Evolutionary conservation across 2,329 filamentous ascomycete genomes (phyloP).

Genomic region (Plenodomus tracheiphilus): DNA sequence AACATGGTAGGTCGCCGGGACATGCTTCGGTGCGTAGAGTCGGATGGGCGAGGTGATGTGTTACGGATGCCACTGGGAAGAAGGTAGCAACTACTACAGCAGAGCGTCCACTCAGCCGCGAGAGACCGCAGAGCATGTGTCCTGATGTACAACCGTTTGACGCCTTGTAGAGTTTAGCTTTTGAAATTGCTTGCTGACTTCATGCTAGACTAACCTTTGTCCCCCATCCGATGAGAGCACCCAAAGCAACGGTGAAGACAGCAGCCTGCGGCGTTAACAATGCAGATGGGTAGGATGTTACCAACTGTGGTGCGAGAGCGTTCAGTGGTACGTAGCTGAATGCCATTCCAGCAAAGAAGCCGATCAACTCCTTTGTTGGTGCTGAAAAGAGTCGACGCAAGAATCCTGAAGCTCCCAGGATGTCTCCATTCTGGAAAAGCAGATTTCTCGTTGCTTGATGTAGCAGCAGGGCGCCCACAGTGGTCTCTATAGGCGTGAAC

Average conservation of each 20-base stretch:
- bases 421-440: slow-evolving; percentile 55
- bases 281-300: slow-evolving; percentile 48
- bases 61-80: slow-evolving; percentile 37
- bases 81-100: slow-evolving; percentile 48
- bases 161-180: slow-evolving; percentile 19
- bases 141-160: slow-evolving; percentile 57
- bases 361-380: slow-evolving; percentile 48
- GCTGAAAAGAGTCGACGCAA: slow-evolving; percentile 48
- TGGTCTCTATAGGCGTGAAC: slow-evolving; percentile 59
- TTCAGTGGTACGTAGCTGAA: slow-evolving; percentile 48
- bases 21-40: slow-evolving; percentile 48
- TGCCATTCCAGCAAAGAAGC: slow-evolving; percentile 52
- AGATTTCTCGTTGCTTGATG: slow-evolving; percentile 55
- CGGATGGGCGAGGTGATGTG: slow-evolving; percentile 46
- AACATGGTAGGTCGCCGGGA: slow-evolving; percentile 48
- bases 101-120: slow-evolving; percentile 55
- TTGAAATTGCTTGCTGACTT: background rate
- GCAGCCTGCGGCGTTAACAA: slow-evolving; percentile 41
- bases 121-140: slow-evolving; percentile 59
- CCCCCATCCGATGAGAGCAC: slow-evolving; percentile 55
- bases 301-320: slow-evolving; percentile 48
- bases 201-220: slow-evolving; percentile 50
- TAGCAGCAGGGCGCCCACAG: slow-evolving; percentile 55
- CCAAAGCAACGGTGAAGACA: slow-evolving; percentile 47
- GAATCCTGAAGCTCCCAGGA: slow-evolving; percentile 56